These are phyloP conservation scores for Lepidium africanum DNA, from an alignment of 345 rosid genomes.

Conservation along the genomic window DNA sequence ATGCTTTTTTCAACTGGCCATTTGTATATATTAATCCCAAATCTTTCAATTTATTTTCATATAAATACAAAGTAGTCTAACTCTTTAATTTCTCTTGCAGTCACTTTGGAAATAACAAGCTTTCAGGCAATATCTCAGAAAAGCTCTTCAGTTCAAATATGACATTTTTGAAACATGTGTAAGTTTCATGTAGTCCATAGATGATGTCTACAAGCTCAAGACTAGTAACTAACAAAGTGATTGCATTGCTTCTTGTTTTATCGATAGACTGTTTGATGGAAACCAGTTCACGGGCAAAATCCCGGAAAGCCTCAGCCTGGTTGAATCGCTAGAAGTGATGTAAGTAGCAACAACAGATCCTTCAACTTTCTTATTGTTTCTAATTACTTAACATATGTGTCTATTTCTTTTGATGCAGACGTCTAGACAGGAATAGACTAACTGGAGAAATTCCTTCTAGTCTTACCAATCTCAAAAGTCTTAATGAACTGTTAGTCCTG, in stretches of 20 bases:
- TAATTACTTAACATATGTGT: too few relatives aligned
- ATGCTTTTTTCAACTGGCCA: background rate
- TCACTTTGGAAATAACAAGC: background rate
- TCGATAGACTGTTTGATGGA: background rate
- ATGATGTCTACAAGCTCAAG: background rate
- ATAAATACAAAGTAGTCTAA: background rate
- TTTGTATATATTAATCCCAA: background rate
- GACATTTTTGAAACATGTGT: background rate
- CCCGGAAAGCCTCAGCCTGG: background rate
- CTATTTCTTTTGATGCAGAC: too few relatives aligned
- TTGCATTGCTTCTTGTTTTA: background rate
- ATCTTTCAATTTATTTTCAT: background rate
- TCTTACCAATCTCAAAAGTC: conserved; percentile 45
- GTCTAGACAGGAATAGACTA: conserved; percentile 59
- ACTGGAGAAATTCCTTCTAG: conserved; percentile 45
- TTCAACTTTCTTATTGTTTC: too few relatives aligned
- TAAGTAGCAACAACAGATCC: too few relatives aligned
- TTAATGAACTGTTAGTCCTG: conserved; percentile 58
- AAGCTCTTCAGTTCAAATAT: background rate
- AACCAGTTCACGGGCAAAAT: background rate
- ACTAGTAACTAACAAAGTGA: background rate
- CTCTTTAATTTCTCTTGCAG: background rate
- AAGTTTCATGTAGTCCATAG: background rate
- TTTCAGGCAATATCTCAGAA: background rate
- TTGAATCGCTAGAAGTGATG: background rate